Evolutionary conservation across 1,284 basidiomycete genomes (phyloP).

Genomic region (Fomitopsis schrenkii): DNA sequence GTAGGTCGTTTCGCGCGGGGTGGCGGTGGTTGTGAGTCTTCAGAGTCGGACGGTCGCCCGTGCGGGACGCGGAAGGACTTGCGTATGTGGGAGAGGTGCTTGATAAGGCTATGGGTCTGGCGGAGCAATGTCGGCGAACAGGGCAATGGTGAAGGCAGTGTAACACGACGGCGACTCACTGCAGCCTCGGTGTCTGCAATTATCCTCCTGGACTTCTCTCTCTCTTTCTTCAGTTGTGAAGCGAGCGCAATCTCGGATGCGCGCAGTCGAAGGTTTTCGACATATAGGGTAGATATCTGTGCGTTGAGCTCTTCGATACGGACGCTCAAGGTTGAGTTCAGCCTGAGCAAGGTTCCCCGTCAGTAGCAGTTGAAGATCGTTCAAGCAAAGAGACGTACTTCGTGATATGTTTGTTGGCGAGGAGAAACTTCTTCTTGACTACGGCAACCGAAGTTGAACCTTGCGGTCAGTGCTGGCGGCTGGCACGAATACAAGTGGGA

Average conservation of each 20-base stretch:
- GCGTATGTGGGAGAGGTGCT: constrained; percentile 62
- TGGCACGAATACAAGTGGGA: constrained; percentile 1
- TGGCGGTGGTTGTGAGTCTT: constrained; percentile 38
- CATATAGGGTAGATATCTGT: constrained; percentile 72
- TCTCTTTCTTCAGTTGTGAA: constrained; percentile 72
- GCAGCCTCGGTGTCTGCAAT: constrained; percentile 69
- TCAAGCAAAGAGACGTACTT: constrained; percentile 43
- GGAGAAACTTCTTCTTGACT: constrained; percentile 89
- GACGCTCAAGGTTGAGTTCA: constrained; percentile 78
- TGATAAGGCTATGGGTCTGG: constrained; percentile 59
- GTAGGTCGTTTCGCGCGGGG: constrained; percentile 42
- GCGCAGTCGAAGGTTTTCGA: constrained; percentile 76
- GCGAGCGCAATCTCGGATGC: constrained; percentile 73
- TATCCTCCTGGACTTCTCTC: constrained; percentile 67
- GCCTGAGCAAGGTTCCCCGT: constrained; percentile 36
- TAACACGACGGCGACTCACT: constrained; percentile 40
- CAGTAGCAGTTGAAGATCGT: background rate
- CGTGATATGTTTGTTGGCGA: constrained; percentile 85
- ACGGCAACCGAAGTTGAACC: constrained; percentile 17
- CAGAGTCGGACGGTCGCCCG: constrained; percentile 28
- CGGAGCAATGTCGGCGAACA: constrained; percentile 4
- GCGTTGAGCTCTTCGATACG: constrained; percentile 80
- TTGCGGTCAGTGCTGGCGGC: constrained; percentile 1
- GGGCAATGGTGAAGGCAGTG: background rate
- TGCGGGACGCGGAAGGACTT: constrained; percentile 49